Evolutionary conservation across 345 rosid genomes (phyloP), one percentile per base, ranked within the genome.

Genomic region (Salix brachista): DNA sequence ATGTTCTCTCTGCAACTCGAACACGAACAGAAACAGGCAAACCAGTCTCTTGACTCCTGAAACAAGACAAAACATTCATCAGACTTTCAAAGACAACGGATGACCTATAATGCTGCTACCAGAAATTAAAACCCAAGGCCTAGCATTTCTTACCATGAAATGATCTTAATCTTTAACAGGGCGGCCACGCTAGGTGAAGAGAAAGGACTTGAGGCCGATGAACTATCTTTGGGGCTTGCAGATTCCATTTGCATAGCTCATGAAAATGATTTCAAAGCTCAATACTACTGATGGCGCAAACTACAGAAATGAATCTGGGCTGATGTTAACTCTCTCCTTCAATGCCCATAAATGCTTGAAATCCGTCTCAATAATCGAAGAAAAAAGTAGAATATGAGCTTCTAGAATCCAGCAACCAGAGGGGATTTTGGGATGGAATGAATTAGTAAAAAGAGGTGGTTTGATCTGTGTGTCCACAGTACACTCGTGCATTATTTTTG

Each of bases 31-130:
- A 81, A 71, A 86, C 85, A 65, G 93, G 91, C 75, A 88, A 82
- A 44, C 94, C 88, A 1, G 94, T 90, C 83, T 90, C 91, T 69
- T 87, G 89, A 85, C 88, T 86, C 91, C 89, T 86, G 78, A 69
- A 18, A 67, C 61, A 82, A 50, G 50, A 78, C 19, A 65, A 69
- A 60, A 19, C 62, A 26, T 19, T 14, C 1, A 61, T 23, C 32
- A 75, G 65, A 19, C 13, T 61, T 32, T n/a, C 62, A 28, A 13
- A 52, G 42, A 65, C 69, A 73, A 30, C 46, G 16, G 4, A 64
- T 39, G 64, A 34, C 64, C 19, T 30, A 64, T 13, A 21, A 5
- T 26, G 34, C 26, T 25, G 28, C 69, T n/a, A 72, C 36, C 65
- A 3, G 5, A 23, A 60, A 74, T 17, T 50, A 3, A 37, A 58